Base-by-base conservation (phyloP, 1,284 basidiomycete genomes). In the Trichosporon ovoides region DNA sequence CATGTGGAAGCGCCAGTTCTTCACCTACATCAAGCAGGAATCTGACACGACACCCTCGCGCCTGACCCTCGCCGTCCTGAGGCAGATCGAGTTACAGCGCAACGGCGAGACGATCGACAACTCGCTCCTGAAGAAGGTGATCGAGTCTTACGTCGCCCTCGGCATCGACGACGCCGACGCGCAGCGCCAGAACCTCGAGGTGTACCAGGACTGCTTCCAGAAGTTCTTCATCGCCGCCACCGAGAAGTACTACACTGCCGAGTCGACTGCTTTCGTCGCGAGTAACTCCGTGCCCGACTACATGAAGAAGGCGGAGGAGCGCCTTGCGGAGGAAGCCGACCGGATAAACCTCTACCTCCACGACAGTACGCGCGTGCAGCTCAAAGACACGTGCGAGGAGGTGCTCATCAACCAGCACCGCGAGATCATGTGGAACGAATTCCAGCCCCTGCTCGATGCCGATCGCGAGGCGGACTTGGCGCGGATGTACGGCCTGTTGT, bases 41-140 rank as follows among this genome's bases (percentile, higher is more conserved):
- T 38, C 56, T 20, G 59, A 53, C 49, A 83, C 82, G 70, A 87
- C 86, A 66, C 82, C 89, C 61, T 79, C 83, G 52, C 90, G 91
- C 68, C 81, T 98, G n/a, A 88, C 91, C 0, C 83, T 85, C 57
- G 94, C 95, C 14, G 83, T 98, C 28, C 82, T 98, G 51, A 84
- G 87, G 61, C 83, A 97, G 63, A 92, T 98, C 70, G 87, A 94
- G 70, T 87, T 87, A 58, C 95, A 98, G 79, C 83, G 96, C 59
- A 93, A 97, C 68, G 95, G 96, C 55, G 94, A 97, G 75, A 83
- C 85, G 20, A 91, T 98, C 71, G 93, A 98, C 77, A 90, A 92
- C 62, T 85, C 88, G 51, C 83, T 98, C 22, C 85, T 98, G 66
- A 98, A 97, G 81, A 93, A 91, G 75, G 91, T 97, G 67, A 87